Percentiles rank a stretch among this genome's conserved stretches.
phyloP scores from a whole-genome alignment of 495 filamentous ascomycete species.

The Lasiosphaeriaceae sp. region DNA sequence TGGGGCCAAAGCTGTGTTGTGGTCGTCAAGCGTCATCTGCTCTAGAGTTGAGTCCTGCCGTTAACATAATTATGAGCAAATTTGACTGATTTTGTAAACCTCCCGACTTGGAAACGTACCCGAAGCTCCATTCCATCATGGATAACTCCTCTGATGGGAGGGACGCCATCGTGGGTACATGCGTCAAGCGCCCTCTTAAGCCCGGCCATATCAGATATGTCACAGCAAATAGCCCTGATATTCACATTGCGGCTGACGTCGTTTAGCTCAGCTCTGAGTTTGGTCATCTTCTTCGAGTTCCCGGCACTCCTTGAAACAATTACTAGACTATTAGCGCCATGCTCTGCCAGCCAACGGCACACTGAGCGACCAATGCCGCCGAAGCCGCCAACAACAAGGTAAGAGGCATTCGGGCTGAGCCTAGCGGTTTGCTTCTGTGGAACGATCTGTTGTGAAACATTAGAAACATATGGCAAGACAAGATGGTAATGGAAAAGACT shows the following conservation, averaged over 20 bases:
- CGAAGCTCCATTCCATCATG: constrained; percentile 53
- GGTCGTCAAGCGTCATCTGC: constrained; percentile 43
- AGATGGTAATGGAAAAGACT: not conserved
- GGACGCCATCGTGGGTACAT: constrained; percentile 32
- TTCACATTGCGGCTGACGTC: constrained; percentile 32
- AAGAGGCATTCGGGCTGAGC: constrained; percentile 44
- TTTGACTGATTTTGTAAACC: not conserved
- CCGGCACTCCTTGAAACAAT: constrained; percentile 54
- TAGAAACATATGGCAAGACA: not conserved
- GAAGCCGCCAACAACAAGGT: constrained; percentile 59
- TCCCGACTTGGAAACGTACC: constrained; percentile 22
- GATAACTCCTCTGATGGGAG: constrained; percentile 44
- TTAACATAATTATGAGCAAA: not conserved
- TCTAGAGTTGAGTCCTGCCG: constrained; percentile 40
- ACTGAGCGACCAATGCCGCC: constrained; percentile 61
- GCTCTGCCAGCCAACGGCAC: constrained; percentile 52
- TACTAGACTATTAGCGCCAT: constrained; percentile 55
- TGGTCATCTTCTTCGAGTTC: constrained; percentile 28
- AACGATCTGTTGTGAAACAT: constrained; percentile 12
- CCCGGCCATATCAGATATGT: constrained; percentile 35
- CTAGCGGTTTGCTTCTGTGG: constrained; percentile 10
- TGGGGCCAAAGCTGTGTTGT: constrained; percentile 36
- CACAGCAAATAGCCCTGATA: constrained; percentile 36
- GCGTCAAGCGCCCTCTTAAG: constrained; percentile 32
- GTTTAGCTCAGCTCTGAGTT: constrained; percentile 32